phyloP scores from a whole-genome alignment of 2,329 filamentous ascomycete genomes.

The Phaeomoniella chlamydospora region DNA sequence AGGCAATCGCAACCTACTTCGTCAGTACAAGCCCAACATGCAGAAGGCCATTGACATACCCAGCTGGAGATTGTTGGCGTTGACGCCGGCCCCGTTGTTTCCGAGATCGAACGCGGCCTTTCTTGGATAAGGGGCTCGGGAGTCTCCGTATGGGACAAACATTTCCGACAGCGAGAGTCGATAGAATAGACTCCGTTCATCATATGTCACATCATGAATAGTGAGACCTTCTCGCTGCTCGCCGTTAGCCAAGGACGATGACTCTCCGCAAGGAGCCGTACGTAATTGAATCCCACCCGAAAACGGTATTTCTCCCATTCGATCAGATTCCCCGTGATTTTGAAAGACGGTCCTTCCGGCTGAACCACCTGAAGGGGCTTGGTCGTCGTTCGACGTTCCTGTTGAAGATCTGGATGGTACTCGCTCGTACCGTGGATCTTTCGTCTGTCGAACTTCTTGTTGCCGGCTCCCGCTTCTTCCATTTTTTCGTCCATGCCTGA shows the following conservation, averaged over 20 bases:
- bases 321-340: constrained; percentile 39
- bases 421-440: constrained; percentile 40
- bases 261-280: too few relatives aligned
- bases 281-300: constrained; percentile 47
- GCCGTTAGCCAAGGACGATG: too few relatives aligned
- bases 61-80: constrained; percentile 54
- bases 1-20: constrained; percentile 60
- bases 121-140: constrained; percentile 52
- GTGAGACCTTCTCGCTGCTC: constrained; percentile 53
- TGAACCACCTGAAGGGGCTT: constrained; percentile 52
- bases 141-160: constrained; percentile 47
- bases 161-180: constrained; percentile 53
- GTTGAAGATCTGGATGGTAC: constrained; percentile 52
- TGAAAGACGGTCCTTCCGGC: constrained; percentile 50
- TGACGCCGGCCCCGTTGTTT: constrained; percentile 50
- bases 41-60: too few relatives aligned
- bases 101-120: constrained; percentile 59
- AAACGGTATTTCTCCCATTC: constrained; percentile 55
- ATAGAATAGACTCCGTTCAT: constrained; percentile 51
- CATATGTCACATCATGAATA: constrained; percentile 51
- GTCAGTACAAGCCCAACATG: too few relatives aligned
- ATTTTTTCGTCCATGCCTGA: constrained; percentile 48
- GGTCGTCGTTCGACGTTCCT: constrained; percentile 43
- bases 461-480: too few relatives aligned
- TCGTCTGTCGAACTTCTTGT: constrained; percentile 32